Evolutionary conservation across 192 early-diverging fungal species (phyloP), one percentile per base, ranked within the genome.

Genomic region (Irineochytrium annulatum): DNA sequence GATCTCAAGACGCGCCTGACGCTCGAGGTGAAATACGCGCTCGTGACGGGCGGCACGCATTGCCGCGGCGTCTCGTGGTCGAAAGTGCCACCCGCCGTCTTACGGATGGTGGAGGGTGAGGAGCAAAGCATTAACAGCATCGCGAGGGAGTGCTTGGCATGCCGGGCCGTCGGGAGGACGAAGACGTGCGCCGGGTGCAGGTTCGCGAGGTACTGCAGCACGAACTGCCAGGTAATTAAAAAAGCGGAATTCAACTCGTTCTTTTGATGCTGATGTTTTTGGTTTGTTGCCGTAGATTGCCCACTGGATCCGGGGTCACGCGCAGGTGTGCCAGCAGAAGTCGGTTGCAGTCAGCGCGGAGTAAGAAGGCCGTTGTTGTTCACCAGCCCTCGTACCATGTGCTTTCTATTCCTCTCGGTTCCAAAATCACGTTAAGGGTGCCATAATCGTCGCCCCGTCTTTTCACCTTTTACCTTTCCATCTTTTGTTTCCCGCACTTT

Each of bases 141-240:
- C 41, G 56, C 57, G 19, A 26, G 41, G 16, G 70, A 70, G 34
- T 70, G 70, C 35, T 19, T 69, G 20, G 66, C 59, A 34, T 70
- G 70, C 46, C 59, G 62, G 31, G 57, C 67, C 27, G 20, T 45
- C 14, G 66, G 65, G 22, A 53, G 67, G 34, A 70, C 66, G 4
- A 46, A 33, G n/a, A 57, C 60, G 14, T 72, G 70, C 35, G 52
- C 52, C 5, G 65, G 65, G 33, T 72, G 70, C 37, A 43, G 20
- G 30, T 34, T 19, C 2, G 60, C 55, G 19, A 3, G 70, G 37
- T 72, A 72, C 34, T 72, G 70, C 58, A 57, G 66, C n/a, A 69
- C 57, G n/a, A 72, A 72, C 52, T 72, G 70, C 62, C 70, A 72
- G 61, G 70, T n/a, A n/a, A n/a, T n/a, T 72, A 48, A 57, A 34